Conservation (phyloP, 495 filamentous ascomycete species). For the Halenospora varia region DNA sequence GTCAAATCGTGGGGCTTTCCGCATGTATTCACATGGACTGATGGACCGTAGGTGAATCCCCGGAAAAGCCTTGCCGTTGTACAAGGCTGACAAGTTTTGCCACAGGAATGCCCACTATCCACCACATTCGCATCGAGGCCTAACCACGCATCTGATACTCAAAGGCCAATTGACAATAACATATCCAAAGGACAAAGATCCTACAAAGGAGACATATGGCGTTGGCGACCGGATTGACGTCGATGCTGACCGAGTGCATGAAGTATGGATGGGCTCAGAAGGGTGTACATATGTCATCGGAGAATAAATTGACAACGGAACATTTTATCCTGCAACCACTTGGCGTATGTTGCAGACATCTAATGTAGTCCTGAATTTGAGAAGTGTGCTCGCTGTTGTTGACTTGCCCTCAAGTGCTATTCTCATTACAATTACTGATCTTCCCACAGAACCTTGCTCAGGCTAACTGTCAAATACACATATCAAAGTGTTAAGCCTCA, state of each 20-base stretch:
- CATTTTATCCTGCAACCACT: too few species aligned
- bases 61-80: slow-evolving; percentile 1
- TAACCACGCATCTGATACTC: slow-evolving; percentile 77
- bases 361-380: too few species aligned
- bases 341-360: too few species aligned
- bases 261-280: slow-evolving; percentile 76
- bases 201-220: slow-evolving; percentile 62
- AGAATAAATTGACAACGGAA: slow-evolving; percentile 58
- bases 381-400: too few species aligned
- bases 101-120: slow-evolving; percentile 66
- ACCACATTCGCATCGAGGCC: slow-evolving; percentile 64
- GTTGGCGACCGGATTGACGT: slow-evolving; percentile 73
- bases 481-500: too few species aligned
- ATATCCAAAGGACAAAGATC: slow-evolving; percentile 62
- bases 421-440: too few species aligned
- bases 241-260: slow-evolving; percentile 64
- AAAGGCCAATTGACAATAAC: slow-evolving; percentile 65
- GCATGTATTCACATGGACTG: slow-evolving; percentile 77
- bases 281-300: slow-evolving; percentile 88
- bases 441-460: too few species aligned
- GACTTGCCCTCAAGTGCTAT: too few species aligned
- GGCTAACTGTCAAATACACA: too few species aligned
- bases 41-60: slow-evolving; percentile 56
- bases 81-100: slow-evolving; percentile 15
- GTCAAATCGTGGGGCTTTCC: slow-evolving; percentile 74